A percentile compares a stretch with the other conserved stretches of the same genome.
Conservation (phyloP, 768 basidiomycete species). For the Lentinula sp. region DNA sequence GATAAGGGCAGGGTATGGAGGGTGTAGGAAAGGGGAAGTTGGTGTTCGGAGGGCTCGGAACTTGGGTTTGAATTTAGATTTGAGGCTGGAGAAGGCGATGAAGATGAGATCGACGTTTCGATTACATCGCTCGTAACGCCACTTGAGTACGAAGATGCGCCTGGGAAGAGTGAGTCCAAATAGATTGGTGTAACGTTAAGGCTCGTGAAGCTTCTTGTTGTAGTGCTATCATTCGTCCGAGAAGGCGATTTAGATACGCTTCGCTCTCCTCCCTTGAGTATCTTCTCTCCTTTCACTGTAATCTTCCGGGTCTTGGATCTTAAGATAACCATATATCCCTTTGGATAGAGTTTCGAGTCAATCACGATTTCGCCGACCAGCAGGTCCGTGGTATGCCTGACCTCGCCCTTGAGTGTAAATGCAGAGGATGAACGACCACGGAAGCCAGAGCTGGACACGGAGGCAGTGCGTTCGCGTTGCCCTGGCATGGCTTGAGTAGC, state of each 20-base stretch:
- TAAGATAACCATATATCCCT: conserved; percentile 59
- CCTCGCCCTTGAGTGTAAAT: conserved; percentile 58
- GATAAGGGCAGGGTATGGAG: conserved; percentile 80
- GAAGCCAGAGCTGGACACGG: neutral
- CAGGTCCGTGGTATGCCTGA: conserved; percentile 59
- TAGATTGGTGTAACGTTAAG: neutral
- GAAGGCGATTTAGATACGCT: neutral
- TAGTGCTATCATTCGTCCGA: neutral
- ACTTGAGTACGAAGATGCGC: neutral
- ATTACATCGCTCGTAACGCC: neutral
- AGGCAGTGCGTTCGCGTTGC: neutral
- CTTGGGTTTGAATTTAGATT: neutral
- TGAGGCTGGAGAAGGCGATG: neutral
- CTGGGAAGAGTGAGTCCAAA: conserved; percentile 2
- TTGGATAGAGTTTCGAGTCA: conserved; percentile 74
- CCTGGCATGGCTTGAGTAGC: neutral
- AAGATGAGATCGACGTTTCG: neutral
- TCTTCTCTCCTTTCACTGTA: neutral
- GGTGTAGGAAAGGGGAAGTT: conserved; percentile 49
- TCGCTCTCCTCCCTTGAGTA: neutral
- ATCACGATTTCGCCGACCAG: conserved; percentile 75
- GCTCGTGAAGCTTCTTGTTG: neutral
- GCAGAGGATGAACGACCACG: conserved; percentile 45
- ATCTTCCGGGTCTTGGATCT: conserved; percentile 15
- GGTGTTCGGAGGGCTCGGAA: conserved; percentile 9